Conservation (phyloP, 306 rosid genomes). For the Mimosa bimucronata region DNA sequence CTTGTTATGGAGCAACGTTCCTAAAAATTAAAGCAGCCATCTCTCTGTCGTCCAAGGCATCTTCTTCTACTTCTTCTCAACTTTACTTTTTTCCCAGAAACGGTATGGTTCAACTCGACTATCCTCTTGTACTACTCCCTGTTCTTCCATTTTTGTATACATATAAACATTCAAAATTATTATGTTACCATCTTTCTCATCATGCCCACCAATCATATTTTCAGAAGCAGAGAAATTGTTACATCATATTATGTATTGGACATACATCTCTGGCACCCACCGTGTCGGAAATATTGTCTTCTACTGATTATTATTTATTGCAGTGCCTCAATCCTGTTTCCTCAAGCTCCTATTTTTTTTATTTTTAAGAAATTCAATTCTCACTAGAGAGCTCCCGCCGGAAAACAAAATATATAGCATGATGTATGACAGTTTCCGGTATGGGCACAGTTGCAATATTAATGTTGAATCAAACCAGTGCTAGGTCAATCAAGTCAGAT, state of each 20-base stretch:
- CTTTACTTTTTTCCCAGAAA: not conserved
- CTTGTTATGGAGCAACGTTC: not conserved
- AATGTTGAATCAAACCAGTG: not conserved
- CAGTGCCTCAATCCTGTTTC: not conserved
- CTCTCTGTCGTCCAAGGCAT: not conserved
- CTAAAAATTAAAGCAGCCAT: not conserved
- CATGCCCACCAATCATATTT: not conserved
- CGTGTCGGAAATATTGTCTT: too few species aligned
- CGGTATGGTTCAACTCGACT: not conserved
- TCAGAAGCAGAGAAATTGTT: not conserved
- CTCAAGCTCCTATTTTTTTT: not conserved
- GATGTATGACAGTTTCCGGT: not conserved
- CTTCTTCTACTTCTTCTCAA: not conserved
- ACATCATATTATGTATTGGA: not conserved
- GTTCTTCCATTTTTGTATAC: not conserved
- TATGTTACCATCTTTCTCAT: not conserved
- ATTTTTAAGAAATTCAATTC: not conserved
- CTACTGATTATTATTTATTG: not conserved
- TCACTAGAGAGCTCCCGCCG: not conserved
- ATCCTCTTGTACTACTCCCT: not conserved
- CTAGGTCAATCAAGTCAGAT: not conserved
- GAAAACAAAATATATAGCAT: not conserved
- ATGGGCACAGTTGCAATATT: not conserved
- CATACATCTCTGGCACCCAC: not conserved
- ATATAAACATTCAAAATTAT: not conserved